Percentiles rank a stretch among this genome's conserved stretches.
Conservation (phyloP, 2,329 filamentous ascomycete species). For the Colletotrichum horii region DNA sequence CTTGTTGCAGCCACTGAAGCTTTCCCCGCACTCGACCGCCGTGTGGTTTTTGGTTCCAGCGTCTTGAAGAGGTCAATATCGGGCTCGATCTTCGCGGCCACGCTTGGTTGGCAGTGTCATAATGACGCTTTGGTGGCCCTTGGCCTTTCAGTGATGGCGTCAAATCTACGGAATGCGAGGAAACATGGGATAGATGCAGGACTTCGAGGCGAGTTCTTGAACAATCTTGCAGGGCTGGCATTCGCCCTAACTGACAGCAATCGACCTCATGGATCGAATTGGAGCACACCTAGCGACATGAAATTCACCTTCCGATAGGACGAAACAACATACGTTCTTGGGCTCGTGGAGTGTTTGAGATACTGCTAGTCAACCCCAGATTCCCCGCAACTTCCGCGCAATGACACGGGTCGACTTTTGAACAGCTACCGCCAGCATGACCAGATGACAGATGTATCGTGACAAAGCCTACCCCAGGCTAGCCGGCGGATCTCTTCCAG, state of each 20-base stretch:
- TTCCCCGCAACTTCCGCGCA: background rate
- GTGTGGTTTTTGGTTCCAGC: slow-evolving; percentile 6
- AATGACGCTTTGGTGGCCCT: slow-evolving; percentile 1
- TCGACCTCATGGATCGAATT: background rate
- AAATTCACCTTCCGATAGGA: background rate
- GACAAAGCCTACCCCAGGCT: background rate
- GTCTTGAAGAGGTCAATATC: background rate
- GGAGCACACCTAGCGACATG: background rate
- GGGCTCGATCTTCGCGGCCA: background rate
- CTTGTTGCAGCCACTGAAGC: background rate
- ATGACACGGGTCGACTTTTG: background rate
- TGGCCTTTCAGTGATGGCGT: background rate
- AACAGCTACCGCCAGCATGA: background rate
- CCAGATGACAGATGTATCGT: background rate
- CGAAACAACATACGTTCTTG: background rate
- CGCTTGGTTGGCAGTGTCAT: slow-evolving; percentile 3
- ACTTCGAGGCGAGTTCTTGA: background rate
- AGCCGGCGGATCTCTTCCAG: background rate
- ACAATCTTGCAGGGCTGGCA: background rate
- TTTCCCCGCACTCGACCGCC: slow-evolving; percentile 3
- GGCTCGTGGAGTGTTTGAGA: background rate
- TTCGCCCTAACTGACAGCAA: background rate
- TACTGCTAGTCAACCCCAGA: background rate
- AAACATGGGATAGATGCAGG: background rate
- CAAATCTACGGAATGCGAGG: background rate